Evolutionary conservation across 352 stramenopile species (phyloP).

Genomic region (Pythium dissotocum): DNA sequence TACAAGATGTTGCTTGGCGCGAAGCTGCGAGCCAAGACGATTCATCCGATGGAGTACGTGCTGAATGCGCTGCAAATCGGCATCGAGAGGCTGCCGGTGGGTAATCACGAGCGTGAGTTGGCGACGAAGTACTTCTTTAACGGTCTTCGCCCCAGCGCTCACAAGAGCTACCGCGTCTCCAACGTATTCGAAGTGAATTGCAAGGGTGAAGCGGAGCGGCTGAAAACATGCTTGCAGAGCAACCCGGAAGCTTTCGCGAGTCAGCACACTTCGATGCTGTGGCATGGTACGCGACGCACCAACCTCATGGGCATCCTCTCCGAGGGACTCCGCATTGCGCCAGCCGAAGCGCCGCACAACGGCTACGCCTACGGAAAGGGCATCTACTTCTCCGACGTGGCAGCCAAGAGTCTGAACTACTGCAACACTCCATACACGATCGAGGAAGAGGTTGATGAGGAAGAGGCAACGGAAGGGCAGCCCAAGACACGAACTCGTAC

Average conservation of each 20-base stretch:
- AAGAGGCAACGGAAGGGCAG: conserved; percentile 19
- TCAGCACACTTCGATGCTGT: conserved; percentile 64
- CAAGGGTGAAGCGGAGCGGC: conserved; percentile 46
- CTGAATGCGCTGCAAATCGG: conserved; percentile 63
- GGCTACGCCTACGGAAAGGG: conserved; percentile 85
- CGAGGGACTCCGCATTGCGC: conserved; percentile 79
- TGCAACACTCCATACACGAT: conserved; percentile 54
- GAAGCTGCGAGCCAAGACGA: conserved; percentile 32
- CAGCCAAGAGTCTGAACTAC: conserved; percentile 73
- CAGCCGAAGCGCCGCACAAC: conserved; percentile 68
- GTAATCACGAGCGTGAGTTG: conserved; percentile 38
- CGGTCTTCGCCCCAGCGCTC: conserved; percentile 33
- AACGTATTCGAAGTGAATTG: conserved; percentile 62
- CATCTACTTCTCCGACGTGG: conserved; percentile 81
- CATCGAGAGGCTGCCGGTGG: conserved; percentile 29
- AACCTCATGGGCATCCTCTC: conserved; percentile 86
- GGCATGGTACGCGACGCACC: conserved; percentile 76
- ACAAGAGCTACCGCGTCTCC: conserved; percentile 44
- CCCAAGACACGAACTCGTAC: conserved; percentile 38
- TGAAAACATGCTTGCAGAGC: conserved; percentile 35
- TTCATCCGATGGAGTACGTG: conserved; percentile 71
- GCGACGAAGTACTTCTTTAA: conserved; percentile 65
- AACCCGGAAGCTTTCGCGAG: conserved; percentile 32
- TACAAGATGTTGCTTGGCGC: conserved; percentile 74
- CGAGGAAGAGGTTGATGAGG: conserved; percentile 19